These are phyloP conservation scores for Pycnococcus provasolii DNA, from an alignment of 139 green algal species.

Conservation along the genomic window DNA sequence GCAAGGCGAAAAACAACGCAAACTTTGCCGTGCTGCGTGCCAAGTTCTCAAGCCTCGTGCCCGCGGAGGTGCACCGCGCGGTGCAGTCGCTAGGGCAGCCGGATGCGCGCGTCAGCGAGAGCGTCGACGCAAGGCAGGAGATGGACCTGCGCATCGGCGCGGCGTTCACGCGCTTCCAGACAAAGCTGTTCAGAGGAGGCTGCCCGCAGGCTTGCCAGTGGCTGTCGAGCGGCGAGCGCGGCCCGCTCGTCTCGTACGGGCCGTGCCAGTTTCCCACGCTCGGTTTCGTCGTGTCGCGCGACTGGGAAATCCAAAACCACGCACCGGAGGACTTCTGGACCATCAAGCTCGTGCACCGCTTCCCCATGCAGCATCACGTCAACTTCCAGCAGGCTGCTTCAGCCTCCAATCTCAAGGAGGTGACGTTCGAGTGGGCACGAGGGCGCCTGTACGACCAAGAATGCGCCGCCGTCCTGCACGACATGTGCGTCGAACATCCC, in stretches of 20 bases:
- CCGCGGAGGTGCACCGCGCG: conserved; percentile 1
- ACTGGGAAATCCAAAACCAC: conserved; percentile 89
- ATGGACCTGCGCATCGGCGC: conserved; percentile 92
- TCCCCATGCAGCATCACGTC: too few relatives aligned
- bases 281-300: conserved; percentile 88
- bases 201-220: background rate
- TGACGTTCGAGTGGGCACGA: conserved; percentile 59
- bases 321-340: conserved; percentile 86
- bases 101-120: conserved; percentile 62
- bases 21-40: conserved; percentile 47
- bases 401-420: too few relatives aligned
- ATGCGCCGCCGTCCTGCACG: conserved; percentile 59
- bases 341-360: conserved; percentile 40
- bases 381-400: too few relatives aligned
- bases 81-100: conserved; percentile 33
- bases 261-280: conserved; percentile 86
- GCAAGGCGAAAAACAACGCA: conserved; percentile 9
- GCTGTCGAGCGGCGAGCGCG: background rate
- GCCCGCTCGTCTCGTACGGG: conserved; percentile 54
- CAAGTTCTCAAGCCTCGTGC: conserved; percentile 65
- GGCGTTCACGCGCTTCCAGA: conserved; percentile 93
- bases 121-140: conserved; percentile 82
- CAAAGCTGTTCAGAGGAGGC: conserved; percentile 69
- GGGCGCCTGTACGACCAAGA: conserved; percentile 74
- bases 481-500: conserved; percentile 49